Evolutionary conservation across 2,329 filamentous ascomycete genomes (phyloP).

Genomic region (Ilyonectria robusta): DNA sequence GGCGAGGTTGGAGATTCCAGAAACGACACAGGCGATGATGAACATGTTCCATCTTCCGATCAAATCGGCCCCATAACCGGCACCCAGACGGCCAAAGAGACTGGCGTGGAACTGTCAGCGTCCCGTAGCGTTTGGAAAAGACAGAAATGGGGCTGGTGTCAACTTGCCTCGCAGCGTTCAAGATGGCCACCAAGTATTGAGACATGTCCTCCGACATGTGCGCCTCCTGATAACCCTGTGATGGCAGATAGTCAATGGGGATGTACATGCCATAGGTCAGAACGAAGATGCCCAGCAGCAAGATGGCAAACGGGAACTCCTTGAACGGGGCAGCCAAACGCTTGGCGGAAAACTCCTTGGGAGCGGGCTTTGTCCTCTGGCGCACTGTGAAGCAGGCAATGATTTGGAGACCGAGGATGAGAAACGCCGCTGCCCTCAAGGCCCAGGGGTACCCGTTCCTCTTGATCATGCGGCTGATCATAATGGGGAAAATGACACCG

Average conservation of each 20-base stretch:
- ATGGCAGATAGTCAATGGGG: slow-evolving; percentile 54
- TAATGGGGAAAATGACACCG: slow-evolving; percentile 59
- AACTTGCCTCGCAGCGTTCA: slow-evolving; percentile 52
- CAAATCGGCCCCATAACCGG: slow-evolving; percentile 53
- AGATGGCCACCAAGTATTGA: slow-evolving; percentile 55
- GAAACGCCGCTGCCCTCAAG: slow-evolving; percentile 56
- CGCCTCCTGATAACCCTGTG: slow-evolving; percentile 42
- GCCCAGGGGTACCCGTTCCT: slow-evolving; percentile 57
- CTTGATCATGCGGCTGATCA: slow-evolving; percentile 54
- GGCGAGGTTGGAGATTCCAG: slow-evolving; percentile 55
- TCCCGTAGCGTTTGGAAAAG: neutral
- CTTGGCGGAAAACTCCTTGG: slow-evolving; percentile 46
- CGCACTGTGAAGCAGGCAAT: slow-evolving; percentile 52
- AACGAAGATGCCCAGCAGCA: slow-evolving; percentile 51
- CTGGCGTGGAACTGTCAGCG: slow-evolving; percentile 24
- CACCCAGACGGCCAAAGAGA: slow-evolving; percentile 54
- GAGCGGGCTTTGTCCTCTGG: slow-evolving; percentile 32
- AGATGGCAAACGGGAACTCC: slow-evolving; percentile 49
- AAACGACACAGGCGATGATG: slow-evolving; percentile 61
- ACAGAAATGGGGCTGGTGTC: neutral
- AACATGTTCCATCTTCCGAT: slow-evolving; percentile 58
- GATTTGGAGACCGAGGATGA: slow-evolving; percentile 53
- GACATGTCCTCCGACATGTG: slow-evolving; percentile 49
- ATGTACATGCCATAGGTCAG: slow-evolving; percentile 56
- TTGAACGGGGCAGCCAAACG: slow-evolving; percentile 51